These are phyloP conservation scores for Leishmania turanica DNA, from an alignment of 208 protist genomes.

Conservation along the genomic window DNA sequence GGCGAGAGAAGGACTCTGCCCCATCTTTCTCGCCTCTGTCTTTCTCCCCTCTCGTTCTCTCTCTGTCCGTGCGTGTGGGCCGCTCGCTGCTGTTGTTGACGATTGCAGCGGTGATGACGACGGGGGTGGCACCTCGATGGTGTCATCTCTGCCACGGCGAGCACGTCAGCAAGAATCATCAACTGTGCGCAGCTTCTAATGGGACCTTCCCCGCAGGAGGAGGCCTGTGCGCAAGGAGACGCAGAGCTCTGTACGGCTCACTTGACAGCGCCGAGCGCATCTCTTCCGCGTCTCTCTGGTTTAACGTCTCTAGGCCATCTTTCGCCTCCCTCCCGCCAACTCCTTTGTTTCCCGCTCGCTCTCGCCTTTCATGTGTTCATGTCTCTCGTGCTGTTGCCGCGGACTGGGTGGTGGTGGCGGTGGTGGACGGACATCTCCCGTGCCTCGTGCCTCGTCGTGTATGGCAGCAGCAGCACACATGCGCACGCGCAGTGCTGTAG, in stretches of 20 bases:
- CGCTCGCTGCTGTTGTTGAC: not conserved
- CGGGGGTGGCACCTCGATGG: not conserved
- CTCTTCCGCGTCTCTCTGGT: not conserved
- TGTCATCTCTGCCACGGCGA: not conserved
- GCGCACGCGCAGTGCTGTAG: not conserved
- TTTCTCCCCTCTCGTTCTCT: not conserved
- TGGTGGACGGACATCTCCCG: too few relatives aligned
- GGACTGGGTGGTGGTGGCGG: not conserved
- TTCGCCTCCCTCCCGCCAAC: not conserved
- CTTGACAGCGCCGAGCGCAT: not conserved
- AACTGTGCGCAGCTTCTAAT: not conserved
- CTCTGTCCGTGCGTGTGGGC: not conserved
- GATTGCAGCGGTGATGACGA: not conserved
- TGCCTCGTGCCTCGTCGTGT: not conserved
- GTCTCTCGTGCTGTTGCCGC: not conserved
- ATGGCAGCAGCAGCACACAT: not conserved
- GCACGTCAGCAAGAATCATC: not conserved
- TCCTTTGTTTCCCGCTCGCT: not conserved
- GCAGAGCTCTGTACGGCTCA: not conserved
- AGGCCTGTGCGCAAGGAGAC: not conserved
- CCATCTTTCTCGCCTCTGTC: not conserved
- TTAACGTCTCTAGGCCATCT: not conserved
- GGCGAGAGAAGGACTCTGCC: not conserved
- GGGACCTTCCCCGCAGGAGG: not conserved
- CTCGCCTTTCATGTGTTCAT: not conserved